Base-by-base conservation (phyloP, 2,329 filamentous ascomycete genomes). In the Acephala macrosclerotiorum region DNA sequence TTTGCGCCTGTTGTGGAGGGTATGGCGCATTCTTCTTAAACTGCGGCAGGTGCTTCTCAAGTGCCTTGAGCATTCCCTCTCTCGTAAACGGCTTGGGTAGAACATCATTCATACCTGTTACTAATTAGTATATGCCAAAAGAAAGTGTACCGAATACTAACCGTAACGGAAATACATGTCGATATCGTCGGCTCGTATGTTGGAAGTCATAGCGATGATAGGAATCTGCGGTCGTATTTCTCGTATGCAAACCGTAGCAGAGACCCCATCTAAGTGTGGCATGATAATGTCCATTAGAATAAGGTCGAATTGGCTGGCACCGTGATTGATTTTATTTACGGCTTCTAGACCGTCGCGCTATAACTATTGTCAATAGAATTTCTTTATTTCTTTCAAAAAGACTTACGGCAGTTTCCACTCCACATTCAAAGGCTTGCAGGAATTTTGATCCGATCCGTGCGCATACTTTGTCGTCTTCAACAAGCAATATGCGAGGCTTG, bases 151-250 rank as follows among this genome's bases (percentile, higher is more conserved):
- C 47, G 3, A 29, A 53, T 26, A 79, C 90, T 83, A 85, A 96
- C 94, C 96, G 80, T 97, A 94, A 74, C 95, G 90, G 81, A 97
- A 98, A 77, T 99, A 99, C 81, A 96, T 94, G 61, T 95, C 92
- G 68, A 98, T 96, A 77, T 99, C 96, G 74, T 97, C 95, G 67
- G 93, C 94, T 70, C 96, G 88, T 70, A 99, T 98, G 76, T 98
- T 99, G 3, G 95, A 97, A 2, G 96, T 99, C 96, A 99, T 98
- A 56, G 96, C 96, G 65, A 99, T 93, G 73, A 99, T 96, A 0
- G 96, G 96, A 22, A 92, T 89, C 6, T 89, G 87, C 42, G 89
- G 87, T 69, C 94, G 89, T 68, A 95, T 93, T 75, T 97, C 92
- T 61, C 95, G 89, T 70, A 99, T 97, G 68, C 97, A 89, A 75